Conservation (phyloP, 148 eudicot genomes). For the Fallopia convolvulus region DNA sequence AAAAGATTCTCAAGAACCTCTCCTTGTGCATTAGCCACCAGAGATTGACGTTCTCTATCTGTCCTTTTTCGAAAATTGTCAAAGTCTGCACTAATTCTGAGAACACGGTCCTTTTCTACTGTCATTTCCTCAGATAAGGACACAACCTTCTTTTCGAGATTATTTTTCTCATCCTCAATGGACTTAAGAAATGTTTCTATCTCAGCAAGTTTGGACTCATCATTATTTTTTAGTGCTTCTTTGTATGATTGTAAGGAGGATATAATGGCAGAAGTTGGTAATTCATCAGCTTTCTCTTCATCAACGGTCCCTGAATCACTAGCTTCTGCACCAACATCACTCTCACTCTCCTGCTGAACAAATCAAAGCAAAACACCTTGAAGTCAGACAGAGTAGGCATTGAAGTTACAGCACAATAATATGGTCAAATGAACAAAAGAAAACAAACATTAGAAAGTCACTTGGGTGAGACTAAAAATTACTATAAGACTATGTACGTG, state of each 20-base stretch:
- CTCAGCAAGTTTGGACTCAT: constrained; percentile 58
- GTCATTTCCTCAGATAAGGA: constrained; percentile 51
- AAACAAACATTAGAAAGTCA: neutral
- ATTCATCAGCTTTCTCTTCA: constrained; percentile 31
- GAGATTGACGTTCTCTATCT: constrained; percentile 60
- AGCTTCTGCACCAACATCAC: constrained; percentile 22
- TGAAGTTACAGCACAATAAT: neutral
- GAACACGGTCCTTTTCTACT: constrained; percentile 50
- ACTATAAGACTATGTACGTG: neutral
- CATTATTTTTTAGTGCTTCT: constrained; percentile 59
- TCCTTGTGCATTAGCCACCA: constrained; percentile 77
- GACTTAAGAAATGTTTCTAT: constrained; percentile 50
- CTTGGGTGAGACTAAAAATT: neutral
- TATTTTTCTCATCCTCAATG: constrained; percentile 57
- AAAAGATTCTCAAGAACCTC: constrained; percentile 73
- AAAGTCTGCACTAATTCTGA: constrained; percentile 82
- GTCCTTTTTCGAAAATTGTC: constrained; percentile 88
- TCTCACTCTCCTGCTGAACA: constrained; percentile 43
- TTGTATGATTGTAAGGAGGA: constrained; percentile 44
- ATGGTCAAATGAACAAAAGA: neutral
- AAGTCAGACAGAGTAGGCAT: neutral
- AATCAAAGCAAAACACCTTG: constrained; percentile 5
- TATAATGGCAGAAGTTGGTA: constrained; percentile 38
- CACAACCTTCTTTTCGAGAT: constrained; percentile 43
- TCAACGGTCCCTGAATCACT: constrained; percentile 30